Base-by-base conservation (phyloP, 306 rosid genomes). In the Acacia crassicarpa region DNA sequence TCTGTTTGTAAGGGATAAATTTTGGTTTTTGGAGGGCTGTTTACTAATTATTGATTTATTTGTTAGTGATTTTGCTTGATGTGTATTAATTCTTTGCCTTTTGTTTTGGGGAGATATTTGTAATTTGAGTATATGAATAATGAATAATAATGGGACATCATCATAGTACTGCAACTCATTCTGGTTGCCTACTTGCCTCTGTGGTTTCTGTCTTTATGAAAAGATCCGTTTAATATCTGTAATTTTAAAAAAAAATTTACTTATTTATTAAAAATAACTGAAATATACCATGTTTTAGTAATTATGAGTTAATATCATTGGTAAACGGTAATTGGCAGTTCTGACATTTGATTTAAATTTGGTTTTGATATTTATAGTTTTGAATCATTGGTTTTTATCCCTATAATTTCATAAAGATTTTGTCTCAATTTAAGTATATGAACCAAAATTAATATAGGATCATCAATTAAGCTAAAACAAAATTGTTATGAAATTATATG, bases 31-130 rank as follows among this genome's bases (percentile, higher is more conserved):
- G 63, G 85, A 80, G 86, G 87, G 86, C 35, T 43, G 25, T 8
- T n/a, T n/a, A 11, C 27, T 69, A 69, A 23, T 44, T 22, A 89
- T 89, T 91, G 91, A 85, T 93, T 93, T 58, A 89, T 87, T 88
- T 91, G 92, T 88, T 89, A 61, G 83, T 83, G 83, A 80, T 88
- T 65, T 86, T 86, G 76, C 45, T 77, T 82, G 86, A 75, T 72
- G 66, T 77, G 84, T 78, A 75, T 71, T 32, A 12, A 35, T 75
- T 67, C 33, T 74, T 83, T n/a, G 9, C n/a, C 74, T 78, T 81
- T 9, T 76, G 69, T 72, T 16, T 16, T 16, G 17, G 59, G 80
- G 38, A 17, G 48, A 79, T 71, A 44, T 23, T 71, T 90, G 90
- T 87, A 89, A 85, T 80, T 82, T 85, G 49, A 71, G 58, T 54